A percentile compares a stretch with the other conserved stretches of the same genome.
Evolutionary conservation across 768 basidiomycete genomes (phyloP).

Genomic region (Jaapia argillacea): DNA sequence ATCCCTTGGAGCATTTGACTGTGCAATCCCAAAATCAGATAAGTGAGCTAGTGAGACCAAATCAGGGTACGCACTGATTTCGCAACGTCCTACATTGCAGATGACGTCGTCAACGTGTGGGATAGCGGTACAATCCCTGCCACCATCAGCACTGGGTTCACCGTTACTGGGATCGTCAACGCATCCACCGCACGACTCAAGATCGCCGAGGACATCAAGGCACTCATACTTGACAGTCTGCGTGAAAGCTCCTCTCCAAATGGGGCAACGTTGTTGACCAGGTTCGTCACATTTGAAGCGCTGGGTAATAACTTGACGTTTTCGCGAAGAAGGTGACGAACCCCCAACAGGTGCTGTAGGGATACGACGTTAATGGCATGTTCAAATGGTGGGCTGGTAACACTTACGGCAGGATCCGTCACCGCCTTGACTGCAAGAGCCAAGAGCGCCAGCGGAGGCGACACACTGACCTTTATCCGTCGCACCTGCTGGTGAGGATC

Average conservation of each 20-base stretch:
- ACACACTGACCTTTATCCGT: conserved; percentile 6
- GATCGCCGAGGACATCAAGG: not conserved
- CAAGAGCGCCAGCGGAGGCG: conserved; percentile 4
- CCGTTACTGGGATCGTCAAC: not conserved
- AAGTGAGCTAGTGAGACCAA: no score
- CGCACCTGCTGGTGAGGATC: conserved; percentile 9
- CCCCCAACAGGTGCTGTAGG: no score
- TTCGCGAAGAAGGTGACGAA: no score
- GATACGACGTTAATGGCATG: no score
- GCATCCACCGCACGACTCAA: not conserved
- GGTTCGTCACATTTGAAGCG: not conserved
- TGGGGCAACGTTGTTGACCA: not conserved
- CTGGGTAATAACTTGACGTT: no score
- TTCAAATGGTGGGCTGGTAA: no score
- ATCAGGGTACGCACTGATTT: not conserved
- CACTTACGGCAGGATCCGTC: conserved; percentile 12
- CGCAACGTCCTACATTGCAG: not conserved
- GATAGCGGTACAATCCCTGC: not conserved
- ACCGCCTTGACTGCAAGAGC: conserved; percentile 5
- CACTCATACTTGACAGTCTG: not conserved
- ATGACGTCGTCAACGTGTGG: not conserved
- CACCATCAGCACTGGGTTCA: not conserved
- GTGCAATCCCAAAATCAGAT: no score
- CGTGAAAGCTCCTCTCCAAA: not conserved
- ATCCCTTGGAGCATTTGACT: no score